A percentile compares a stretch with the other conserved stretches of the same genome.
These are phyloP conservation scores for Paraleonurus japonicus DNA, from an alignment of 257 asterid genomes.

Conservation along the genomic window DNA sequence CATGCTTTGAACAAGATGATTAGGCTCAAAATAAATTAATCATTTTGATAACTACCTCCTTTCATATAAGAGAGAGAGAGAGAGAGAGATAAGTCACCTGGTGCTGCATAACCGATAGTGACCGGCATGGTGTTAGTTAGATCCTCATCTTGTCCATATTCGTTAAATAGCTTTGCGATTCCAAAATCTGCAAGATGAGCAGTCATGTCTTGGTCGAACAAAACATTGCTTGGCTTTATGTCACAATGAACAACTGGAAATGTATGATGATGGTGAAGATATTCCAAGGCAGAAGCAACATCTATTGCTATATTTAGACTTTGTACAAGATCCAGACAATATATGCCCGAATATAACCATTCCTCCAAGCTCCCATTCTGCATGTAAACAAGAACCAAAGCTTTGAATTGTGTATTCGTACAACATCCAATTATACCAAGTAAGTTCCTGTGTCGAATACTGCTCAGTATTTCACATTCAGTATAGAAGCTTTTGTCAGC, in stretches of 20 bases:
- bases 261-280: not conserved
- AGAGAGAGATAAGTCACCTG: not conserved
- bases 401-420: conserved; percentile 2
- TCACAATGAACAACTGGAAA: conserved; percentile 3
- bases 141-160: too few species aligned
- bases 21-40: not conserved
- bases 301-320: conserved; percentile 13
- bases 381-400: conserved; percentile 18
- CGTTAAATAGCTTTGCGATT: not conserved
- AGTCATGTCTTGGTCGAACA: conserved; percentile 7
- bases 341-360: not conserved
- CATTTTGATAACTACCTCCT: too few species aligned
- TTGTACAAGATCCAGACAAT: not conserved
- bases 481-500: not conserved
- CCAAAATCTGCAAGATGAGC: conserved; percentile 18
- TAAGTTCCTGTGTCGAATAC: conserved; percentile 16
- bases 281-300: not conserved
- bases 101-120: conserved; percentile 21
- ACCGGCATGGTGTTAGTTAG: not conserved
- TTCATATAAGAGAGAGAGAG: too few species aligned
- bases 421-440: conserved; percentile 13
- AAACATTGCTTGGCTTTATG: not conserved
- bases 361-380: conserved; percentile 9
- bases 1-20: not conserved
- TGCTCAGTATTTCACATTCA: not conserved